Conservation (phyloP, 2,329 filamentous ascomycete species). For the Blastomyces emzantsi region DNA sequence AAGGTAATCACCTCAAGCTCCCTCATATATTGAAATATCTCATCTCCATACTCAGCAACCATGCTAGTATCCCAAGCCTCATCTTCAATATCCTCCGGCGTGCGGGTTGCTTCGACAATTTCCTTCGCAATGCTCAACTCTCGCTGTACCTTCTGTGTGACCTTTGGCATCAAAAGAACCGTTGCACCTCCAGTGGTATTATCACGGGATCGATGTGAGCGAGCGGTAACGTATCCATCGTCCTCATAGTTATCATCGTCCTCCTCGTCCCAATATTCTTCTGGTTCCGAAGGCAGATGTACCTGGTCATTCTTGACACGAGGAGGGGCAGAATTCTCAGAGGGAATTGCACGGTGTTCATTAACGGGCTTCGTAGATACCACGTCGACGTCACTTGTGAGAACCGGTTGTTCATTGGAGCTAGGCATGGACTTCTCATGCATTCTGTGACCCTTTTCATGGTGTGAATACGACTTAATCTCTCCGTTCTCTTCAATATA, state of each 20-base stretch:
- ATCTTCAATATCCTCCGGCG: slow-evolving; percentile 70
- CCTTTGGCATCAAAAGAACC: slow-evolving; percentile 61
- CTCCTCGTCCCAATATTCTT: slow-evolving; percentile 69
- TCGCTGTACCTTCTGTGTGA: slow-evolving; percentile 57
- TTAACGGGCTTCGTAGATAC: neutral
- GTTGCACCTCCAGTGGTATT: slow-evolving; percentile 59
- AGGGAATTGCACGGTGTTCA: slow-evolving; percentile 6
- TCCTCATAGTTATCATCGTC: slow-evolving; percentile 66
- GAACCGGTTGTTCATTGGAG: neutral
- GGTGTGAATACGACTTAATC: slow-evolving; percentile 18
- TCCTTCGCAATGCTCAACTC: slow-evolving; percentile 62
- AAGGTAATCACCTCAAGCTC: slow-evolving; percentile 63
- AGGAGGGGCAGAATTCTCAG: slow-evolving; percentile 19
- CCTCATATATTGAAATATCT: slow-evolving; percentile 90
- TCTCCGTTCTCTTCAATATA: slow-evolving; percentile 23
- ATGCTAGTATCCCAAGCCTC: slow-evolving; percentile 92
- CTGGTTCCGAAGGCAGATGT: slow-evolving; percentile 42
- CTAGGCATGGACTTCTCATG: neutral
- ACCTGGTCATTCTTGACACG: slow-evolving; percentile 19
- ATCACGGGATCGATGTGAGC: slow-evolving; percentile 68
- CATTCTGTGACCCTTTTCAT: neutral
- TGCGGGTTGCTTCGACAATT: slow-evolving; percentile 57
- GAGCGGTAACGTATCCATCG: slow-evolving; percentile 65
- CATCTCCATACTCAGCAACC: slow-evolving; percentile 93
- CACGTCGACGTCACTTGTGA: neutral